phyloP scores from a whole-genome alignment of 2,329 filamentous ascomycete genomes.

The Botrytis fabae region DNA sequence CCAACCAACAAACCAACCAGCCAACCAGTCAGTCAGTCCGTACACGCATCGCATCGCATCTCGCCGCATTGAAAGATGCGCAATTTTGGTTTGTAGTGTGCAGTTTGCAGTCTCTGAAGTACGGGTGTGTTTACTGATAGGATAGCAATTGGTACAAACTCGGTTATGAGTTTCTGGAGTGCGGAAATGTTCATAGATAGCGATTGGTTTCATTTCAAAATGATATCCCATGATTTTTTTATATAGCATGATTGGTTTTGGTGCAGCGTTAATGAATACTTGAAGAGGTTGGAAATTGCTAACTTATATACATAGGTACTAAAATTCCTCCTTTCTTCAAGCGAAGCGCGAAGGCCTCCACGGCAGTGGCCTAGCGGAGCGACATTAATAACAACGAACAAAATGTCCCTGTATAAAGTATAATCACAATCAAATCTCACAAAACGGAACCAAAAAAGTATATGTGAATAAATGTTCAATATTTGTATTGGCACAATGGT shows the following conservation, averaged over 20 bases:
- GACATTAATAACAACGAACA: not conserved
- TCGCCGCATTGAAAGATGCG: no score
- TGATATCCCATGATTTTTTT: no score
- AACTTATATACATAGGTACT: not conserved
- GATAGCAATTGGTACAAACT: no score
- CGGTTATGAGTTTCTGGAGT: not conserved
- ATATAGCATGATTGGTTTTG: not conserved
- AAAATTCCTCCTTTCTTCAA: not conserved
- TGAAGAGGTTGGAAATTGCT: not conserved
- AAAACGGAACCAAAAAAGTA: not conserved
- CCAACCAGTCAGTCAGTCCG: no score
- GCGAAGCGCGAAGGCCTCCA: not conserved
- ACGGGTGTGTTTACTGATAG: no score
- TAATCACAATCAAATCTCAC: not conserved
- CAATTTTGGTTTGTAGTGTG: not conserved
- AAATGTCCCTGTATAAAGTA: not conserved
- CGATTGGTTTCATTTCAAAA: not conserved
- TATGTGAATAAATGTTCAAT: not conserved
- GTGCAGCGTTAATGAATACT: not conserved
- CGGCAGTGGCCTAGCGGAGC: slow-evolving; percentile 4
- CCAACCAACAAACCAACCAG: no score
- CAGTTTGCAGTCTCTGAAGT: not conserved
- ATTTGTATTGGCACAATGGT: slow-evolving; percentile 6
- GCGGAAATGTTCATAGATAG: not conserved
- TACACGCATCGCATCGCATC: no score